A percentile compares a stretch with the other conserved stretches of the same genome.
Evolutionary conservation across 2,329 filamentous ascomycete species (phyloP).

Genomic region (Cucurbitaria berberidis): DNA sequence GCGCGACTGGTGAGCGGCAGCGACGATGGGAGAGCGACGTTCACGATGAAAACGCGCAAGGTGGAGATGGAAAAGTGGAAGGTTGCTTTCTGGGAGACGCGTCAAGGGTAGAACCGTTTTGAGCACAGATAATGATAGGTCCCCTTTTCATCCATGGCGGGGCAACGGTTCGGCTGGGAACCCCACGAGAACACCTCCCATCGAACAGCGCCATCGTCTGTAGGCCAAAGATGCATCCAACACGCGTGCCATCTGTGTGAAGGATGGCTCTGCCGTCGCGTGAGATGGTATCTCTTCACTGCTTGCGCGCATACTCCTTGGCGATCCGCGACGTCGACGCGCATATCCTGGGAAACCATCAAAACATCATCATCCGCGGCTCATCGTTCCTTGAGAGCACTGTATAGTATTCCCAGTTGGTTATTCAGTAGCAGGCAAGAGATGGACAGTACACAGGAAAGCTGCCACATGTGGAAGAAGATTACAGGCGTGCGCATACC

Average conservation of each 20-base stretch:
- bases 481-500: constrained; percentile 47
- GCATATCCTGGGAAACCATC: constrained; percentile 5
- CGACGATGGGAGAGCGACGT: constrained; percentile 34
- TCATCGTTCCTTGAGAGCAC: constrained; percentile 22
- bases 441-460: constrained; percentile 4
- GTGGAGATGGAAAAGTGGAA: constrained; percentile 26
- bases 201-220: constrained; percentile 3
- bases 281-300: constrained; percentile 4
- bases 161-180: constrained; percentile 11
- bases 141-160: constrained; percentile 32
- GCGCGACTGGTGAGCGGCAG: constrained; percentile 31
- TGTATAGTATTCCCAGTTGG: constrained; percentile 18
- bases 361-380: constrained; percentile 20
- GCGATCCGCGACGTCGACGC: constrained; percentile 15
- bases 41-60: constrained; percentile 33
- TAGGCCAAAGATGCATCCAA: constrained; percentile 6
- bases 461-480: constrained; percentile 28
- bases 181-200: constrained; percentile 26
- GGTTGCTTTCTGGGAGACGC: constrained; percentile 35
- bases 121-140: constrained; percentile 32
- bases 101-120: constrained; percentile 25
- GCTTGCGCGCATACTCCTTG: constrained; percentile 5
- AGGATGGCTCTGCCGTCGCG: not conserved
- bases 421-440: constrained; percentile 4
- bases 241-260: not conserved